Conservation (phyloP, 73 alveolate genomes). For the Effrenium voratum region DNA sequence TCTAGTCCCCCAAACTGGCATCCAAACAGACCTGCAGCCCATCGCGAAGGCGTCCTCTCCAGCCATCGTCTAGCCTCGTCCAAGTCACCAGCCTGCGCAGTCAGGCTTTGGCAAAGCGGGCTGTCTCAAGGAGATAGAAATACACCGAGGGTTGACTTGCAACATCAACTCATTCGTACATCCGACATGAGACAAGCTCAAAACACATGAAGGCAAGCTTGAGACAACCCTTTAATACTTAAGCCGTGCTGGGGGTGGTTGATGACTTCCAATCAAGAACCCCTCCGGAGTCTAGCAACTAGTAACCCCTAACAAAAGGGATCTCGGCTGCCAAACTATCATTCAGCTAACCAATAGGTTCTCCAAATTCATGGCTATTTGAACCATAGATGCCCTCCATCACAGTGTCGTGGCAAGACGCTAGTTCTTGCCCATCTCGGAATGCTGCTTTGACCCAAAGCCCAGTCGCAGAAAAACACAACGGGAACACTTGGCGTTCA, state of each 20-base stretch:
- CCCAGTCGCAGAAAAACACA: too few relatives aligned
- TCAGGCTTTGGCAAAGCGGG: background rate
- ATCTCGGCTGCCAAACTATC: too few relatives aligned
- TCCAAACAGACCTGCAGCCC: background rate
- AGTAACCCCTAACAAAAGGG: too few relatives aligned
- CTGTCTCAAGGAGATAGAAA: background rate
- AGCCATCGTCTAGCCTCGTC: slow-evolving; percentile 8
- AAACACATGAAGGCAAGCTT: background rate
- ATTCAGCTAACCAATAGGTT: too few relatives aligned
- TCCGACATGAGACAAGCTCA: background rate
- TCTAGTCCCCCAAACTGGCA: background rate
- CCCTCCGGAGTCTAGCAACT: too few relatives aligned
- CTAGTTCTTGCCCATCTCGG: too few relatives aligned
- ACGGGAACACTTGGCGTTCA: too few relatives aligned
- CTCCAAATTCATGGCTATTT: too few relatives aligned
- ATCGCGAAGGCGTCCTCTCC: slow-evolving; percentile 19
- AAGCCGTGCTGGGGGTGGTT: background rate
- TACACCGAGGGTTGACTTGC: background rate
- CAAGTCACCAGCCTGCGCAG: slow-evolving; percentile 27
- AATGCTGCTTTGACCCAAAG: too few relatives aligned
- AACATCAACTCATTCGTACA: background rate
- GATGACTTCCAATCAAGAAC: background rate
- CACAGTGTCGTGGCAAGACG: too few relatives aligned
- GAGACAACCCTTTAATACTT: background rate
- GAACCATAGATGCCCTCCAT: too few relatives aligned